phyloP scores from a whole-genome alignment of 441 rosid species.

The Iberis amara region DNA sequence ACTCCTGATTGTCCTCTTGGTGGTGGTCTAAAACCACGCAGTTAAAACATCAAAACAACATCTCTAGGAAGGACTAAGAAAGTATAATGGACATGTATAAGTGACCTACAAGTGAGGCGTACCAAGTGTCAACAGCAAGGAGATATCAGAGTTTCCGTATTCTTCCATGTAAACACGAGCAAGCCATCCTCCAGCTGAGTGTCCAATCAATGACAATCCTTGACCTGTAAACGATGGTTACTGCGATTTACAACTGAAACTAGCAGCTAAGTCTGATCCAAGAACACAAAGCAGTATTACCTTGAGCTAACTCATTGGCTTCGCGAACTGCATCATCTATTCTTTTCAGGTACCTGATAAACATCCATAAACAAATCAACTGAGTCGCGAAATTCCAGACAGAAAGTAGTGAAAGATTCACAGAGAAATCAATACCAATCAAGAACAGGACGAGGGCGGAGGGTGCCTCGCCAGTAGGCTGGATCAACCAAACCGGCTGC shows the following conservation, averaged over 20 bases:
- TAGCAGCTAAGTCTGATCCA: background rate
- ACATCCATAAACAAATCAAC: slow-evolving; percentile 11
- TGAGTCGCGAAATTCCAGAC: background rate
- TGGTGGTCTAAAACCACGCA: slow-evolving; percentile 52
- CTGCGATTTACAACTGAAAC: background rate
- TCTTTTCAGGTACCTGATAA: slow-evolving; percentile 65
- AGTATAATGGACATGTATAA: background rate
- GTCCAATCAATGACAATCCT: slow-evolving; percentile 70
- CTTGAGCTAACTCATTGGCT: slow-evolving; percentile 62
- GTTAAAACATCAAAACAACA: slow-evolving; percentile 5
- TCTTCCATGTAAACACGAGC: slow-evolving; percentile 89
- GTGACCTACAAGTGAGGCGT: slow-evolving; percentile 91
- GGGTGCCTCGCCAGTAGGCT: slow-evolving; percentile 84
- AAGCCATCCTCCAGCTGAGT: slow-evolving; percentile 97
- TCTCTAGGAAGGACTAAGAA: background rate
- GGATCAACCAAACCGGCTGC: slow-evolving; percentile 88
- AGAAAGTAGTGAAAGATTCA: background rate
- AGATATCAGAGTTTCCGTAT: slow-evolving; percentile 52
- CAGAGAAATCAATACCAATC: slow-evolving; percentile 51
- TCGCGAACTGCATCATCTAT: slow-evolving; percentile 66
- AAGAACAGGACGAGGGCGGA: slow-evolving; percentile 85
- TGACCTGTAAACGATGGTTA: slow-evolving; percentile 37
- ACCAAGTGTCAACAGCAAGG: slow-evolving; percentile 83
- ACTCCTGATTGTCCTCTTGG: slow-evolving; percentile 74
- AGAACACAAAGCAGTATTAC: slow-evolving; percentile 27